Conservation (phyloP, 1,284 basidiomycete genomes). For the Cystodermella granulosa region DNA sequence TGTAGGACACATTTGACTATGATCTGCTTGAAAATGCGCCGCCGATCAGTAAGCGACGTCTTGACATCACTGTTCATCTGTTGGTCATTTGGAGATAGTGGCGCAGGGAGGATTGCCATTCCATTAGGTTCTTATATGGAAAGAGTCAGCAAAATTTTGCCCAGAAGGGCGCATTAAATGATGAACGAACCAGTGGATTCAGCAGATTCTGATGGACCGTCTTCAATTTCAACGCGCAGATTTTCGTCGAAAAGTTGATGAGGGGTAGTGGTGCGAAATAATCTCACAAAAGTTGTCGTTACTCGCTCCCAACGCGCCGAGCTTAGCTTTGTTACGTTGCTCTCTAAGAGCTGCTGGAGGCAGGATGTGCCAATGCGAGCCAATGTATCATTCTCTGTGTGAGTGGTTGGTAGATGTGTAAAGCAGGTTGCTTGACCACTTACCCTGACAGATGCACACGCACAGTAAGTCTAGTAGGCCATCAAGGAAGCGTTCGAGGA, state of each 20-base stretch:
- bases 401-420: neutral
- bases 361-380: constrained; percentile 98
- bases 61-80: constrained; percentile 44
- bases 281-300: constrained; percentile 87
- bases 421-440: constrained; percentile 14
- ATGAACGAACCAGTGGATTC: constrained; percentile 46
- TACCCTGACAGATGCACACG: constrained; percentile 98
- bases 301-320: constrained; percentile 87
- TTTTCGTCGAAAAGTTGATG: constrained; percentile 94
- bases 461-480: constrained; percentile 89
- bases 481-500: constrained; percentile 84
- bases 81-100: constrained; percentile 63
- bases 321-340: constrained; percentile 86
- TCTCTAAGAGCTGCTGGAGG: constrained; percentile 92
- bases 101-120: constrained; percentile 72
- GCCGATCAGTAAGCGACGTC: constrained; percentile 66
- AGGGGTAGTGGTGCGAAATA: constrained; percentile 97
- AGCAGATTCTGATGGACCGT: constrained; percentile 50
- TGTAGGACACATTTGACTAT: constrained; percentile 99
- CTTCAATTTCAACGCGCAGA: constrained; percentile 75
- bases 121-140: constrained; percentile 54
- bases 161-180: constrained; percentile 8
- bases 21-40: constrained; percentile 95
- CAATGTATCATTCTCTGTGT: constrained; percentile 90
- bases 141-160: constrained; percentile 6